A percentile compares a stretch with the other conserved stretches of the same genome.
phyloP scores from a whole-genome alignment of 164 flowering plant species.

The Magnolia changhungtana region DNA sequence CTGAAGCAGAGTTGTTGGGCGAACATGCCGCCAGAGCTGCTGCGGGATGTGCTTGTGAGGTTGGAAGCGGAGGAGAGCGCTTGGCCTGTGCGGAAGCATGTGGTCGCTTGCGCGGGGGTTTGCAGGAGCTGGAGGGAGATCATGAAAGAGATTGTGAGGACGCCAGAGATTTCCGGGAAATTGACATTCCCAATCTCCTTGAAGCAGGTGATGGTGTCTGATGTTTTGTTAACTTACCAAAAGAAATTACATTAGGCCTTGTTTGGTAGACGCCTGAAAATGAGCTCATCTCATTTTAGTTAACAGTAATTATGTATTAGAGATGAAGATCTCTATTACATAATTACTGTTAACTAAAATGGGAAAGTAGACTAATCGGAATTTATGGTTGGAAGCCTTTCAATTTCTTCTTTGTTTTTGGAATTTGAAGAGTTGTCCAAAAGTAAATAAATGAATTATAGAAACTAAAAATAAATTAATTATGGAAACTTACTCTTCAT shows the following conservation, averaged over 20 bases:
- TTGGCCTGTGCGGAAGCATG: constrained; percentile 75
- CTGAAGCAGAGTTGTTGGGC: constrained; percentile 72
- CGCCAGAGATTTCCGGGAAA: constrained; percentile 61
- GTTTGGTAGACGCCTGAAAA: background rate
- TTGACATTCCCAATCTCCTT: constrained; percentile 83
- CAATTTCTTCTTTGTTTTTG: too few relatives aligned
- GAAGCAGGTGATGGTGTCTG: constrained; percentile 58
- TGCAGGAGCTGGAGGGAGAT: constrained; percentile 80
- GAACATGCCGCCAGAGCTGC: constrained; percentile 77
- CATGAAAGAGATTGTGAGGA: constrained; percentile 66
- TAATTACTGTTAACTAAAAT: background rate
- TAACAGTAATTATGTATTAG: background rate
- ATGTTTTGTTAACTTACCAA: background rate
- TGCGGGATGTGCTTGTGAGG: constrained; percentile 65
- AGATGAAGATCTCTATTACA: background rate
- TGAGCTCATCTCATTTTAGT: background rate
- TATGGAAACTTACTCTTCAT: too few relatives aligned
- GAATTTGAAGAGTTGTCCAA: too few relatives aligned
- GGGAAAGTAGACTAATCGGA: background rate
- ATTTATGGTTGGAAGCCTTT: too few relatives aligned
- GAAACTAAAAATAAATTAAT: too few relatives aligned
- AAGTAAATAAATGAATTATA: too few relatives aligned
- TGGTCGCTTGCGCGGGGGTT: constrained; percentile 90
- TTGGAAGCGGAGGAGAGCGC: constrained; percentile 65
- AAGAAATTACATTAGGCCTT: too few relatives aligned